Base-by-base conservation (phyloP, 139 green algal genomes). In the Zygnema cylindricum region DNA sequence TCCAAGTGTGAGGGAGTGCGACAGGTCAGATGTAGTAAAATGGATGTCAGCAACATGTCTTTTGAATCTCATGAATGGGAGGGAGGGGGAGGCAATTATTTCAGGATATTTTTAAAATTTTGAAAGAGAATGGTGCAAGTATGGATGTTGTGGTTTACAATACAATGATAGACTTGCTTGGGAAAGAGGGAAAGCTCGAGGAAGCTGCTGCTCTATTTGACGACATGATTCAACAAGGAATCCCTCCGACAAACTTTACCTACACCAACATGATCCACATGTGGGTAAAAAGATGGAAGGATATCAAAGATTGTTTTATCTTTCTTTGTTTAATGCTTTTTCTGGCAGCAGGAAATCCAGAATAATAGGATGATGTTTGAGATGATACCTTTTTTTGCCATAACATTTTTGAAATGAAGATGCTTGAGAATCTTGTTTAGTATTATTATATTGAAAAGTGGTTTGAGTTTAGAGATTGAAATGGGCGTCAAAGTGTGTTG, bases 221-320 rank as follows among this genome's bases (percentile, higher is more conserved):
- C 71, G 36, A 79, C 3, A 79, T 79, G 71, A 7, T 63, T 63
- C 49, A 63, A 16, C 7, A 63, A 63, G 49, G 71, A 79, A 16
- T 43, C 11, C 3, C 3, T 40, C 71, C 71, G 11, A 41, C 71
- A 79, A 41, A 11, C 36, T 43, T 79, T 16, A 79, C 71, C 71
- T 79, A 79, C 71, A 79, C 71, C 36, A 54, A 43, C 71, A 79
- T 79, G 71, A 79, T 79, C 38, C 36, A 79, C 38, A 16, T 79
- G 71, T 79, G 21, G 7, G 71, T 41, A 11, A 7, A 25, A 11
- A 54, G 71, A 41, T 43, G 30, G 30, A 35, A 35, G 57, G 25
- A 25, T 30, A 35, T 73, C 30, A 25, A 25, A 25, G 30, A 35
- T 25, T 30, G 30, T 73, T 30, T 73, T 25, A 25, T 73, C 57